A percentile compares a stretch with the other conserved stretches of the same genome.
phyloP scores from a whole-genome alignment of 2,329 filamentous ascomycete species.

The Xylaria hypoxylon region DNA sequence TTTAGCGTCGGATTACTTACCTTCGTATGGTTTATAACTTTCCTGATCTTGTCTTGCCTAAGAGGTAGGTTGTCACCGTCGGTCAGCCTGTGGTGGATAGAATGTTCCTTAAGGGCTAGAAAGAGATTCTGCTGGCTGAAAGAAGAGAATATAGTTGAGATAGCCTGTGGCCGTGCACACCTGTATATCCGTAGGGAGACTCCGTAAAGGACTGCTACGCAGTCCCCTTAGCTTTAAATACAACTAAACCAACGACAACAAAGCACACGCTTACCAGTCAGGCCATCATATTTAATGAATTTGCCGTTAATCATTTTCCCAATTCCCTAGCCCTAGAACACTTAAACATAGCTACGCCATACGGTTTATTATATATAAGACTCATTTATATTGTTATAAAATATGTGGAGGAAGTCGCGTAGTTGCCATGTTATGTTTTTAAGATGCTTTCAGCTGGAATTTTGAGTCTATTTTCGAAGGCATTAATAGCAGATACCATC shows the following conservation, averaged over 20 bases:
- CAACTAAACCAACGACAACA: too few species aligned
- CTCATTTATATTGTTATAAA: neutral
- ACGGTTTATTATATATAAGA: neutral
- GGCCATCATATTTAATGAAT: neutral
- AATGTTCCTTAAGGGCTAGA: constrained; percentile 41
- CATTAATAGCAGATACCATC: constrained; percentile 42
- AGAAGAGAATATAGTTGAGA: constrained; percentile 47
- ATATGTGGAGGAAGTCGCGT: constrained; percentile 41
- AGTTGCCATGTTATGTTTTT: constrained; percentile 30
- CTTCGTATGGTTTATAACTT: constrained; percentile 50
- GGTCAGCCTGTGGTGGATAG: constrained; percentile 40
- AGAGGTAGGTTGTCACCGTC: constrained; percentile 43
- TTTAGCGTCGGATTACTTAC: too few species aligned
- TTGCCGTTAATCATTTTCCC: neutral
- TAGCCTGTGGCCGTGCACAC: too few species aligned
- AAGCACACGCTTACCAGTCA: neutral
- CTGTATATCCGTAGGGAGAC: too few species aligned
- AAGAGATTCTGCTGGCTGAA: constrained; percentile 45
- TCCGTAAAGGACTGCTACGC: too few species aligned
- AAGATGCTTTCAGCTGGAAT: constrained; percentile 40
- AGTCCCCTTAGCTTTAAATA: too few species aligned
- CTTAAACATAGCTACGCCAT: neutral
- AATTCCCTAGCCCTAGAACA: neutral
- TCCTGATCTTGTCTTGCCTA: constrained; percentile 41
- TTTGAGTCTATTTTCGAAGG: constrained; percentile 39